Conservation (phyloP, 2,329 filamentous ascomycete genomes). For the Lasiodiplodia sp. region DNA sequence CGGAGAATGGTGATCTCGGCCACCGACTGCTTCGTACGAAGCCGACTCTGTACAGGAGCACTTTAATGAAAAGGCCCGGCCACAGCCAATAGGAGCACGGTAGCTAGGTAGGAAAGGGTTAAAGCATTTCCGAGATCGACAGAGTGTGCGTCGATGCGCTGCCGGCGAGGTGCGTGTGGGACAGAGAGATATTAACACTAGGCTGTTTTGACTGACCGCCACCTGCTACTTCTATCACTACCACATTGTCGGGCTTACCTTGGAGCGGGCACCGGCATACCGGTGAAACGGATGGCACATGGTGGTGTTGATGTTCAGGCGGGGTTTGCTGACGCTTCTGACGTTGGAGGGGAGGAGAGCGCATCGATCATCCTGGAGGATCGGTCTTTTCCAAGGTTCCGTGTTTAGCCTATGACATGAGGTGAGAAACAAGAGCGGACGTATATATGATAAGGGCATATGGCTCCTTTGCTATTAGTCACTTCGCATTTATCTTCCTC, state of each 20-base stretch:
- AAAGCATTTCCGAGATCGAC: neutral
- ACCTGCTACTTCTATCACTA: neutral
- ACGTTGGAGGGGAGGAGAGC: neutral
- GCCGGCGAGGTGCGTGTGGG: neutral
- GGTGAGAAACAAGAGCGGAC: neutral
- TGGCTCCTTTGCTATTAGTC: neutral
- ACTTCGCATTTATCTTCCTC: neutral
- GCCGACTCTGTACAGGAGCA: too few relatives aligned
- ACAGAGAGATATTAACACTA: neutral
- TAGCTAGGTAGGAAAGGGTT: neutral
- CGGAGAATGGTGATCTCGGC: too few relatives aligned
- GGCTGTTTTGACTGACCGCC: neutral
- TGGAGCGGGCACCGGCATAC: neutral
- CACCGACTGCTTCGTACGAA: too few relatives aligned
- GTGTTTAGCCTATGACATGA: neutral
- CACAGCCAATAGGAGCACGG: too few relatives aligned
- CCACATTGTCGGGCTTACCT: neutral
- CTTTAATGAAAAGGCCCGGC: too few relatives aligned
- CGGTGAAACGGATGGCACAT: neutral
- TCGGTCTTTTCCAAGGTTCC: neutral
- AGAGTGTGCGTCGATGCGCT: too few relatives aligned
- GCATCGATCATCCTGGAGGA: neutral
- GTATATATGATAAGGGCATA: neutral
- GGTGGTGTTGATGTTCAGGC: neutral
- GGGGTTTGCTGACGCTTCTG: neutral